Evolutionary conservation across 176 grass and related monocot species (phyloP), one percentile per base, ranked within the genome.

Genomic region (Echinochloa phyllopogon): DNA sequence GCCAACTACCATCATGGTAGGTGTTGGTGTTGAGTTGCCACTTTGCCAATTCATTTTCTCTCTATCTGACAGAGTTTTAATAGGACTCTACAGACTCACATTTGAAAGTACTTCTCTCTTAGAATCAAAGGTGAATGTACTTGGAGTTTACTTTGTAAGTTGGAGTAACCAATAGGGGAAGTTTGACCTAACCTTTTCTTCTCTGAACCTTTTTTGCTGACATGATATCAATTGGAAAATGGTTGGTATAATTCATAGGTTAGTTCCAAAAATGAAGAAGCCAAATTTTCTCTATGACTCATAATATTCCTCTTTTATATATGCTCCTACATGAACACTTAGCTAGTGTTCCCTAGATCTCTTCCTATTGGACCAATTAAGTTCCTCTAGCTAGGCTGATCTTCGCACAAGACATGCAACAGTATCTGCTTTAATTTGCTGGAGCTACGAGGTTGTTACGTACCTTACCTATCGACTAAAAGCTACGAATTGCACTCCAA

Each of bases 391-490:
- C 29, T 33, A 48, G 6, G 64, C 20, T 39, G 33, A 37, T 65
- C 29, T 65, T 27, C 24, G 3, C 3, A 64, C 82, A 75, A 5
- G 21, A 36, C 15, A 24, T 24, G 11, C 4, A 33, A 10, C 59
- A 29, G 29, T 8, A 2, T 8, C 20, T 39, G 60, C 29, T 51
- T 66, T 10, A 23, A 58, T 58, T 60, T 76, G 79, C 62, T 74
- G 48, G 58, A 65, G 51, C 79, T 85, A 58, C 63, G 44, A 83
- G 18, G 81, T 40, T 83, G 43, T 84, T 43, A 14, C n/a, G n/a
- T n/a, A n/a, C 36, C 63, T 49, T 75, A 51, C 37, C 6, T 68
- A n/a, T 11, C 41, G 10, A 12, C 6, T 49, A 67, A 7, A 3
- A 24, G 49, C 15, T 64, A 42, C 6, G 77, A 44, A 56, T 36